Conservation (phyloP, 306 rosid genomes). For the Gastrolobium villosum region DNA sequence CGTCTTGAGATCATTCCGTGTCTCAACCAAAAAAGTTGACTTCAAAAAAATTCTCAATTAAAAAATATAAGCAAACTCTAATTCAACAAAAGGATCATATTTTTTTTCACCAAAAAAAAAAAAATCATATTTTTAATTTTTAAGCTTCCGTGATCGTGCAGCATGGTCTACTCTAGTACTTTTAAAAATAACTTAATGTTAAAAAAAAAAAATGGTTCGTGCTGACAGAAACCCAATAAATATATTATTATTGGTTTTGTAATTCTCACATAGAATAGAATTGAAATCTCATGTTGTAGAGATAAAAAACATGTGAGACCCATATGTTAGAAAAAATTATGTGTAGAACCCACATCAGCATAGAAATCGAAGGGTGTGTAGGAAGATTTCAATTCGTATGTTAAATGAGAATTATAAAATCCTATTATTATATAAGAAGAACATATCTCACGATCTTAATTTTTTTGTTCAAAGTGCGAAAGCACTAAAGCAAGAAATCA, state of each 20-base stretch:
- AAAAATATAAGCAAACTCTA: not conserved
- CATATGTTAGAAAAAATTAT: too few species aligned
- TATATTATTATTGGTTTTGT: not conserved
- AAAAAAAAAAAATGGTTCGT: not conserved
- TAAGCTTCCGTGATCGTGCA: slow-evolving; percentile 21
- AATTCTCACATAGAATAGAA: too few species aligned
- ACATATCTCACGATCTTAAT: slow-evolving; percentile 1
- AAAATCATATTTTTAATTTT: not conserved
- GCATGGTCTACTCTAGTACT: not conserved
- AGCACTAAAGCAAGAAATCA: slow-evolving; percentile 29
- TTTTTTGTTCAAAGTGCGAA: slow-evolving; percentile 30
- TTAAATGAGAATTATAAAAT: too few species aligned
- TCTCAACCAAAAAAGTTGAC: not conserved
- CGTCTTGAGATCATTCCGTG: not conserved
- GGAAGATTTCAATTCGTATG: too few species aligned
- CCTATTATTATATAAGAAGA: slow-evolving; percentile 3
- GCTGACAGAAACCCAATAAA: not conserved
- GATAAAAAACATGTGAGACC: too few species aligned
- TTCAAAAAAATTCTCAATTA: not conserved
- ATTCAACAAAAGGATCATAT: not conserved
- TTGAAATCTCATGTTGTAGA: too few species aligned
- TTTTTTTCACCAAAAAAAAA: too few species aligned
- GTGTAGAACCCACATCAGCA: too few species aligned
- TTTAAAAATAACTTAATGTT: not conserved
- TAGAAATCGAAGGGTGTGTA: too few species aligned